A percentile compares a stretch with the other conserved stretches of the same genome.
phyloP scores from a whole-genome alignment of 1,284 basidiomycete genomes.

The Takashimella koratensis region DNA sequence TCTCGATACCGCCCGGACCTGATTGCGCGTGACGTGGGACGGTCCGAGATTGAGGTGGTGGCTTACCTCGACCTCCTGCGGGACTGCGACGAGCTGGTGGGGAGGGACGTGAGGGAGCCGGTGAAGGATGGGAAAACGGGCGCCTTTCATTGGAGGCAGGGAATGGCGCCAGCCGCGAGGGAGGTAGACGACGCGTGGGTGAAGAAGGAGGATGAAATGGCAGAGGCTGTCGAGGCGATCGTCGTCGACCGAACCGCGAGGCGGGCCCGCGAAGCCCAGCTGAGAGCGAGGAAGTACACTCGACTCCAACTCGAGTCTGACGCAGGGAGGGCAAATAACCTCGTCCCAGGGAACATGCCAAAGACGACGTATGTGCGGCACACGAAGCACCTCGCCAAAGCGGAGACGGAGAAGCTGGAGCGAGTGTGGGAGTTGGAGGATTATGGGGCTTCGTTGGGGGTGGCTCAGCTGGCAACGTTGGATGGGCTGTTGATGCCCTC shows the following conservation, averaged over 20 bases:
- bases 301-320: not conserved
- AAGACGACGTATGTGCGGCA: not conserved
- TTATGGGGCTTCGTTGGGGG: slow-evolving; percentile 7
- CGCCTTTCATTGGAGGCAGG: slow-evolving; percentile 17
- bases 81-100: slow-evolving; percentile 22
- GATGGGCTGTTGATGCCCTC: slow-evolving; percentile 6
- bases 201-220: slow-evolving; percentile 58
- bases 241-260: slow-evolving; percentile 1
- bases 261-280: not conserved
- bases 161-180: slow-evolving; percentile 32
- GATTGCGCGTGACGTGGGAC: slow-evolving; percentile 60
- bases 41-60: slow-evolving; percentile 60
- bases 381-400: not conserved
- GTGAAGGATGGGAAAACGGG: slow-evolving; percentile 32
- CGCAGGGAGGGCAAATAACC: not conserved
- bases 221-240: slow-evolving; percentile 36
- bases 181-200: slow-evolving; percentile 64
- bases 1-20: slow-evolving; percentile 69
- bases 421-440: slow-evolving; percentile 14
- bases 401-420: not conserved
- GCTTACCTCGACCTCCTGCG: slow-evolving; percentile 58
- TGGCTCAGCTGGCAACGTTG: slow-evolving; percentile 6
- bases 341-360: not conserved
- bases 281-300: not conserved
- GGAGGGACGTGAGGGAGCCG: slow-evolving; percentile 16